Evolutionary conservation across 352 stramenopile genomes (phyloP).

Genomic region (Pythium dissotocum): DNA sequence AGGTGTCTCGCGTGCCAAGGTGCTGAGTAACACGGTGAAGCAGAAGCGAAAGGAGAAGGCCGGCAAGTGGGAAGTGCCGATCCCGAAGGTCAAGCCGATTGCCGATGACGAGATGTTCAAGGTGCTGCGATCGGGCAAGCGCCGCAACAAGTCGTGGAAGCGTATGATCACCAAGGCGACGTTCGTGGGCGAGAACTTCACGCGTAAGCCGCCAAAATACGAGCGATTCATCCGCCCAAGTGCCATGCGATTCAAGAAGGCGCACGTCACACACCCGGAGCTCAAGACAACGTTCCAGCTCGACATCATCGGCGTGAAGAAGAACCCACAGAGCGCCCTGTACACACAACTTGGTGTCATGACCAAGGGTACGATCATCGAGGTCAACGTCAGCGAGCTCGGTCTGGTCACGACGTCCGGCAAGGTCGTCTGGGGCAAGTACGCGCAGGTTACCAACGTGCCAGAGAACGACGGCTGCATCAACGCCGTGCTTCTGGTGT

Average conservation of each 20-base stretch:
- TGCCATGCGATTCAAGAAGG: constrained; percentile 99
- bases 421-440: constrained; percentile 99
- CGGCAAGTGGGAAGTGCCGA: constrained; percentile 99
- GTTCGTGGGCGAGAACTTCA: constrained; percentile 99
- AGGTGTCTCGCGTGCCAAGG: constrained; percentile 97
- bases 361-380: constrained; percentile 99
- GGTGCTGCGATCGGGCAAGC: constrained; percentile 96
- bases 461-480: constrained; percentile 99
- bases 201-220: constrained; percentile 99
- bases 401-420: constrained; percentile 98
- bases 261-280: constrained; percentile 99
- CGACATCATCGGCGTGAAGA: constrained; percentile 99
- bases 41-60: constrained; percentile 99
- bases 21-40: constrained; percentile 99
- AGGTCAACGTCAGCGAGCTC: constrained; percentile 99
- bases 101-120: constrained; percentile 99
- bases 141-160: constrained; percentile 93
- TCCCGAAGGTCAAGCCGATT: constrained; percentile 98
- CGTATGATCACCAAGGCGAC: constrained; percentile 93
- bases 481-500: constrained; percentile 98
- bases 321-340: constrained; percentile 97
- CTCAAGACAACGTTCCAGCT: constrained; percentile 99
- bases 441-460: constrained; percentile 99
- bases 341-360: constrained; percentile 99
- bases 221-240: constrained; percentile 99